Evolutionary conservation across 805 yeast species (phyloP).

Genomic region (Cyberlindnera misumaiensis): DNA sequence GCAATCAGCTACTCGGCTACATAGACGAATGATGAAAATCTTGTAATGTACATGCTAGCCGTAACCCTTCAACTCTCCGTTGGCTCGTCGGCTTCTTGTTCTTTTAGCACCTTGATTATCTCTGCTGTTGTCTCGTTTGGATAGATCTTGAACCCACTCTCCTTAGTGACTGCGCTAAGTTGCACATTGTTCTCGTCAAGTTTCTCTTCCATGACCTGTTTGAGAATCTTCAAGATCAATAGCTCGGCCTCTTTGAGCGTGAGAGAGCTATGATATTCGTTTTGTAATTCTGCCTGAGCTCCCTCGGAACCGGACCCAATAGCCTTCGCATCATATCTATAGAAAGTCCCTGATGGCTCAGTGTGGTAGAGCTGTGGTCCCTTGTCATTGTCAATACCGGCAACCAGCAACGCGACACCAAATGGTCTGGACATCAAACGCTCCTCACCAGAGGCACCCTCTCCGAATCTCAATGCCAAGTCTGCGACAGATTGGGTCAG

Average conservation of each 20-base stretch:
- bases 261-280: slow-evolving; percentile 89
- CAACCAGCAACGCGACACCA: slow-evolving; percentile 94
- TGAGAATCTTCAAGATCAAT: slow-evolving; percentile 78
- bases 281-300: slow-evolving; percentile 95
- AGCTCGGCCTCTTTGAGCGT: slow-evolving; percentile 91
- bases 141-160: slow-evolving; percentile 80
- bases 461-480: slow-evolving; percentile 92
- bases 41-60: slow-evolving; percentile 12
- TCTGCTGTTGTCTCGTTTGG: slow-evolving; percentile 75
- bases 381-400: slow-evolving; percentile 86
- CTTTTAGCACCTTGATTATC: slow-evolving; percentile 71
- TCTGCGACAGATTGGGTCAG: slow-evolving; percentile 96
- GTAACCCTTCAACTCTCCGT: slow-evolving; percentile 5
- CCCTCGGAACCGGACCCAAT: slow-evolving; percentile 99
- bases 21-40: background rate
- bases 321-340: slow-evolving; percentile 96
- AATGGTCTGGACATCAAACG: slow-evolving; percentile 92
- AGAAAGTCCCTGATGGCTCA: slow-evolving; percentile 98
- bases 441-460: slow-evolving; percentile 94
- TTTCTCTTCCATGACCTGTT: slow-evolving; percentile 99
- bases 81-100: slow-evolving; percentile 48
- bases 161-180: slow-evolving; percentile 85
- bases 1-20: too few species aligned
- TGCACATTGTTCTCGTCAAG: slow-evolving; percentile 93
- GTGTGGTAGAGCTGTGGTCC: slow-evolving; percentile 97